These are phyloP conservation scores for Candida taoyuanica DNA, from an alignment of 805 yeast genomes.

Conservation along the genomic window DNA sequence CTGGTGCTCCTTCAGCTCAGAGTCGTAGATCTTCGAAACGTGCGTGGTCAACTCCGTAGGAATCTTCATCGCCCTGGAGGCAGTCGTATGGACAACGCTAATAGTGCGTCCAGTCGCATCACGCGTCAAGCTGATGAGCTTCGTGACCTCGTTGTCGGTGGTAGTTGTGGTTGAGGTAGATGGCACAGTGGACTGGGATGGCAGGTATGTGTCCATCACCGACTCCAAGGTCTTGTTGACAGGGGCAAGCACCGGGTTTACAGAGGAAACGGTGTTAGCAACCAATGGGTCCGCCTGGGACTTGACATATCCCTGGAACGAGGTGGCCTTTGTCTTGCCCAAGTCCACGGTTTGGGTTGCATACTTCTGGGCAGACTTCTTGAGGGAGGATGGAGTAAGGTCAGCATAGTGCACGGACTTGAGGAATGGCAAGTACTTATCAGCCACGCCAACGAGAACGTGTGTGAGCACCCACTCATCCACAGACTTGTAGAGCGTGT, in stretches of 20 bases:
- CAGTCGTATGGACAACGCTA: conserved; percentile 9
- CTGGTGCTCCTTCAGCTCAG: conserved; percentile 13
- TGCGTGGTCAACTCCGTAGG: conserved; percentile 9
- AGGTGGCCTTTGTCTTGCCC: neutral
- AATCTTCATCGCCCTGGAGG: conserved; percentile 7
- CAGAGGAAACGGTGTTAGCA: conserved; percentile 9
- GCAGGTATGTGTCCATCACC: conserved; percentile 13
- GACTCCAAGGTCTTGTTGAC: conserved; percentile 15
- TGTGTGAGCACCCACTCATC: conserved; percentile 8
- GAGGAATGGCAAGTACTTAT: conserved; percentile 6
- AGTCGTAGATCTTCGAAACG: conserved; percentile 13
- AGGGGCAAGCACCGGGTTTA: conserved; percentile 17
- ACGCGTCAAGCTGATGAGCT: conserved; percentile 10
- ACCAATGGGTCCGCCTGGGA: conserved; percentile 11
- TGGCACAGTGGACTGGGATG: conserved; percentile 3
- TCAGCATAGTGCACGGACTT: conserved; percentile 9
- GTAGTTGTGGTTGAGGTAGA: neutral
- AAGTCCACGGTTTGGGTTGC: neutral
- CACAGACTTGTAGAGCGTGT: neutral
- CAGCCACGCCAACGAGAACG: conserved; percentile 8
- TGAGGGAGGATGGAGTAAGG: conserved; percentile 7
- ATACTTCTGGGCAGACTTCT: neutral
- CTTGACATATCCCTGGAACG: conserved; percentile 4
- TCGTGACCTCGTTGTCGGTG: conserved; percentile 9
- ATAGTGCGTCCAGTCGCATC: conserved; percentile 14